These are phyloP conservation scores for Phytophthora sansomeana DNA, from an alignment of 352 stramenopile species.

Conservation along the genomic window DNA sequence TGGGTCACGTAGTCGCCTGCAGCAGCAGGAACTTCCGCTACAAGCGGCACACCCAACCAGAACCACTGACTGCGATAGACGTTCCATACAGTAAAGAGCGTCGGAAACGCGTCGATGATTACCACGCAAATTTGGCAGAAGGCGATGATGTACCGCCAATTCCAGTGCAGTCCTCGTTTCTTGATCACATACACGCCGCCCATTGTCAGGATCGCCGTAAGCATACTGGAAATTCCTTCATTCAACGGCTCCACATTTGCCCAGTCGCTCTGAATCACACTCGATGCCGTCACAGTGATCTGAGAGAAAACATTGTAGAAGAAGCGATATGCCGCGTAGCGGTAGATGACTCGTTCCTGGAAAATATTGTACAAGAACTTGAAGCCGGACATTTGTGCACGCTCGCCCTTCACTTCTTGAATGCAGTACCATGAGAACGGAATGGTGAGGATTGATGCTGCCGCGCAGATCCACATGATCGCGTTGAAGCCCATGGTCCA, in stretches of 20 bases:
- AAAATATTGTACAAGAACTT: constrained; percentile 55
- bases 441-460: constrained; percentile 37
- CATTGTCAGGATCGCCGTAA: constrained; percentile 46
- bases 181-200: constrained; percentile 40
- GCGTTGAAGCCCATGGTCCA: constrained; percentile 66
- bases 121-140: constrained; percentile 47
- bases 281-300: constrained; percentile 54
- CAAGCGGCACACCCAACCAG: constrained; percentile 57
- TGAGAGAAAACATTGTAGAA: constrained; percentile 49
- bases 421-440: constrained; percentile 52
- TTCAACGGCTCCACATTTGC: constrained; percentile 65
- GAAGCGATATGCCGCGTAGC: constrained; percentile 57
- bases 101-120: constrained; percentile 49
- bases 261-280: constrained; percentile 58
- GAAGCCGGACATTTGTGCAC: constrained; percentile 27
- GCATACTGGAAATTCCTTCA: constrained; percentile 53
- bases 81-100: constrained; percentile 64
- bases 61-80: constrained; percentile 68
- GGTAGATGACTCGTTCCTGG: constrained; percentile 52
- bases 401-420: constrained; percentile 41
- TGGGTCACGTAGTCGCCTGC: constrained; percentile 41
- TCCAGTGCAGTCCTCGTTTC: constrained; percentile 57
- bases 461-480: constrained; percentile 54
- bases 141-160: constrained; percentile 57
- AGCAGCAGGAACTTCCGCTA: constrained; percentile 46